These are phyloP conservation scores for Cryptococcus wingfieldii DNA, from an alignment of 1,284 basidiomycete species.

Conservation along the genomic window DNA sequence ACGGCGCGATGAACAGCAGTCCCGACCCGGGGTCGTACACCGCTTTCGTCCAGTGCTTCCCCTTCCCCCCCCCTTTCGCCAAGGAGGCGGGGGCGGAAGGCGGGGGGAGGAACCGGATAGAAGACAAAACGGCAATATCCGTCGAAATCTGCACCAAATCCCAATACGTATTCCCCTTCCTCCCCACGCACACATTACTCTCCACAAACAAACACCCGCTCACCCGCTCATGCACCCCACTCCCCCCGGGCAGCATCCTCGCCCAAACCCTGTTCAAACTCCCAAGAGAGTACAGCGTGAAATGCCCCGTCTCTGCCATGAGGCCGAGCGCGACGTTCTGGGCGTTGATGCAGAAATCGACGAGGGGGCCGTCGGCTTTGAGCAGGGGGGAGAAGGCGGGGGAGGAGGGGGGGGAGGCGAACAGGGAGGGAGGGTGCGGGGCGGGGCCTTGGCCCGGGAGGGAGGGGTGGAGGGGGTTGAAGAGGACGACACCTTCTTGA, in stretches of 20 bases:
- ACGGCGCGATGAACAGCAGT: slow-evolving; percentile 33
- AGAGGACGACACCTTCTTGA: slow-evolving; percentile 28
- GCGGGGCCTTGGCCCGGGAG: no score
- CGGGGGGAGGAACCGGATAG: slow-evolving; percentile 30
- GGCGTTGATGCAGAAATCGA: slow-evolving; percentile 38
- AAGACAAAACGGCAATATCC: slow-evolving; percentile 33
- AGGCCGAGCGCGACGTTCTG: slow-evolving; percentile 39
- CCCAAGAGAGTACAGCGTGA: slow-evolving; percentile 33
- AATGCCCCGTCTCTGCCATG: slow-evolving; percentile 25
- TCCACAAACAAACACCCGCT: slow-evolving; percentile 27
- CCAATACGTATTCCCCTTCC: slow-evolving; percentile 31
- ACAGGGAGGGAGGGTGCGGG: no score
- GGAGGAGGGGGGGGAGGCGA: no score
- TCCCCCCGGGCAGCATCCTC: no score
- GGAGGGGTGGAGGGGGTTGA: slow-evolving; percentile 11
- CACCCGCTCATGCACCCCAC: no score
- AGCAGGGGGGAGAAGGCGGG: background rate
- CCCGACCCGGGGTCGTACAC: slow-evolving; percentile 31
- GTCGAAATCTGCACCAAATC: slow-evolving; percentile 42
- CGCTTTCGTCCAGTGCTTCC: slow-evolving; percentile 26
- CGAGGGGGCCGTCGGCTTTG: slow-evolving; percentile 5
- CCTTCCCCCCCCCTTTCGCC: background rate
- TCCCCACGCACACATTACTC: slow-evolving; percentile 38
- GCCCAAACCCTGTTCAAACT: slow-evolving; percentile 35
- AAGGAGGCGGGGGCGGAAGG: slow-evolving; percentile 6